These are phyloP conservation scores for Tubosaeta sp. DNA, from an alignment of 768 basidiomycete genomes.

Conservation along the genomic window DNA sequence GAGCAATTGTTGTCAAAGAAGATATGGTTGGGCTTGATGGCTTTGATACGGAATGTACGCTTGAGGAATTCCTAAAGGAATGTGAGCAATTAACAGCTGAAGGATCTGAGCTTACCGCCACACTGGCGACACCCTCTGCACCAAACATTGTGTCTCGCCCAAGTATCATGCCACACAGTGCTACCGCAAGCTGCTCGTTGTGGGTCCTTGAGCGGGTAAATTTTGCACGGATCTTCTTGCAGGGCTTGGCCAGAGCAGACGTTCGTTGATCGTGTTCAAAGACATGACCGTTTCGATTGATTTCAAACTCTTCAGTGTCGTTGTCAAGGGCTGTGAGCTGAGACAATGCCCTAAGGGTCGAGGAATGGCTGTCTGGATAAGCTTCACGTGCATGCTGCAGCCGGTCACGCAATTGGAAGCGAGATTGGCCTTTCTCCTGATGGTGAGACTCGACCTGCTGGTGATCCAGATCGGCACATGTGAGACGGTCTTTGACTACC, in stretches of 20 bases:
- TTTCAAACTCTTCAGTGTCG: neutral
- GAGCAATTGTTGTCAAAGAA: conserved; percentile 11
- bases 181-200: conserved; percentile 2
- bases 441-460: neutral
- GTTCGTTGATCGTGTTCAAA: neutral
- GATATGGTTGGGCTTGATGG: neutral
- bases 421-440: neutral
- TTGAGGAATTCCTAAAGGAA: conserved; percentile 8
- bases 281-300: neutral
- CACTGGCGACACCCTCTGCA: conserved; percentile 1
- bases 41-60: neutral
- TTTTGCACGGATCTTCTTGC: neutral
- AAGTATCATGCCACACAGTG: conserved; percentile 2
- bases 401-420: conserved; percentile 1
- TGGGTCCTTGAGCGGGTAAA: neutral
- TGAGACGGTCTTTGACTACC: neutral
- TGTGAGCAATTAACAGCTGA: neutral
- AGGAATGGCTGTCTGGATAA: neutral
- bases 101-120: neutral
- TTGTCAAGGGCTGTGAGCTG: neutral
- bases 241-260: neutral
- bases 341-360: neutral
- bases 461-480: neutral
- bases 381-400: neutral
- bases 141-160: neutral